phyloP scores from a whole-genome alignment of 148 eudicot genomes.

The Fagopyrum homotropicum region DNA sequence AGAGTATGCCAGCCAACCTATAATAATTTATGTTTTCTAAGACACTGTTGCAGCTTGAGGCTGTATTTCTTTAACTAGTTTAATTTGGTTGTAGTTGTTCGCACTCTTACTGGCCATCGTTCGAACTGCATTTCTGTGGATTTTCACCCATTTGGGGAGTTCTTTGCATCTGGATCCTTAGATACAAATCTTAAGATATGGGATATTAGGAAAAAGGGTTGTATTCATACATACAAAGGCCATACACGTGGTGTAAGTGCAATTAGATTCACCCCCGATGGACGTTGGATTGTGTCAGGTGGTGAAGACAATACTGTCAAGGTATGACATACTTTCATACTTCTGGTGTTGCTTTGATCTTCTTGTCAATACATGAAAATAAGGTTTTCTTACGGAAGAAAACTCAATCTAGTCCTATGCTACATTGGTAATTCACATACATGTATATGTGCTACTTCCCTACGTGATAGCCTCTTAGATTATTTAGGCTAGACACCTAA shows the following conservation, averaged over 20 bases:
- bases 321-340: constrained; percentile 34
- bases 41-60: constrained; percentile 7
- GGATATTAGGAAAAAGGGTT: constrained; percentile 95
- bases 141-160: constrained; percentile 98
- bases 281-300: constrained; percentile 99
- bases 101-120: constrained; percentile 93
- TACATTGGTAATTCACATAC: neutral
- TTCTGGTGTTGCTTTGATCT: neutral
- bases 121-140: constrained; percentile 97
- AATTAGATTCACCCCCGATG: constrained; percentile 97
- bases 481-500: neutral
- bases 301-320: constrained; percentile 97
- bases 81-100: constrained; percentile 56
- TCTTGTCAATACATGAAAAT: neutral
- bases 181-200: constrained; percentile 98
- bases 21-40: constrained; percentile 5
- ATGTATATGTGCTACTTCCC: neutral
- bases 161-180: constrained; percentile 97
- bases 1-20: constrained; percentile 41
- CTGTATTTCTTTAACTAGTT: constrained; percentile 5
- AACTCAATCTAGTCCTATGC: neutral
- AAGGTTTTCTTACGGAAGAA: neutral
- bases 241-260: constrained; percentile 96
- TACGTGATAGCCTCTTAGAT: neutral
- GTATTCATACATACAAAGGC: constrained; percentile 96